These are phyloP conservation scores for Claviceps monticola DNA, from an alignment of 2,329 filamentous ascomycete species.

Conservation along the genomic window DNA sequence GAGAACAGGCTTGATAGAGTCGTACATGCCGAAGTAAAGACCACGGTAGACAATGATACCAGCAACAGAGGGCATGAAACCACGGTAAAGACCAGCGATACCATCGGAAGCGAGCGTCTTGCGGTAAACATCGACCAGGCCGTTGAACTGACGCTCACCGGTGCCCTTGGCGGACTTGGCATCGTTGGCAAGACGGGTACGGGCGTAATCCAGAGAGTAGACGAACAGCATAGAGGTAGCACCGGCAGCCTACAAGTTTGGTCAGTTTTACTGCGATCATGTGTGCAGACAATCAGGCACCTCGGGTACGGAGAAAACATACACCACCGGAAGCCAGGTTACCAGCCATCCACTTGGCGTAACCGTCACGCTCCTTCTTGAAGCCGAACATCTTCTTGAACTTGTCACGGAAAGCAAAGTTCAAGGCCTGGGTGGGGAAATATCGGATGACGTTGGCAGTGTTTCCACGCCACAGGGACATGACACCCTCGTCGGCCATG, in stretches of 20 bases:
- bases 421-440: constrained; percentile 99
- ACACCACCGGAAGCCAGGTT: constrained; percentile 99
- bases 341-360: constrained; percentile 97
- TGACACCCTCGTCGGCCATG: constrained; percentile 77
- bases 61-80: constrained; percentile 98
- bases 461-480: constrained; percentile 98
- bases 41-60: constrained; percentile 99
- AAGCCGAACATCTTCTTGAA: constrained; percentile 99
- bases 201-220: constrained; percentile 99
- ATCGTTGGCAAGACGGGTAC: constrained; percentile 99
- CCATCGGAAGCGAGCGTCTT: constrained; percentile 98
- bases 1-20: constrained; percentile 98
- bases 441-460: constrained; percentile 99
- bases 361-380: constrained; percentile 99
- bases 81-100: constrained; percentile 99
- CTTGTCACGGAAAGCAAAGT: constrained; percentile 99
- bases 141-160: constrained; percentile 99
- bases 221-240: constrained; percentile 99
- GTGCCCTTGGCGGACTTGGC: constrained; percentile 95
- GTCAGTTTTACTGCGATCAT: constrained; percentile 3
- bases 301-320: constrained; percentile 29
- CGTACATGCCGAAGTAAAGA: constrained; percentile 99
- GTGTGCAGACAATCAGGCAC: neutral
- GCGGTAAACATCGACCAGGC: constrained; percentile 98
- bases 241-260: constrained; percentile 61